Percentiles rank a stretch among this genome's conserved stretches.
phyloP scores from a whole-genome alignment of 768 basidiomycete species.

The Tylopilus felleus region DNA sequence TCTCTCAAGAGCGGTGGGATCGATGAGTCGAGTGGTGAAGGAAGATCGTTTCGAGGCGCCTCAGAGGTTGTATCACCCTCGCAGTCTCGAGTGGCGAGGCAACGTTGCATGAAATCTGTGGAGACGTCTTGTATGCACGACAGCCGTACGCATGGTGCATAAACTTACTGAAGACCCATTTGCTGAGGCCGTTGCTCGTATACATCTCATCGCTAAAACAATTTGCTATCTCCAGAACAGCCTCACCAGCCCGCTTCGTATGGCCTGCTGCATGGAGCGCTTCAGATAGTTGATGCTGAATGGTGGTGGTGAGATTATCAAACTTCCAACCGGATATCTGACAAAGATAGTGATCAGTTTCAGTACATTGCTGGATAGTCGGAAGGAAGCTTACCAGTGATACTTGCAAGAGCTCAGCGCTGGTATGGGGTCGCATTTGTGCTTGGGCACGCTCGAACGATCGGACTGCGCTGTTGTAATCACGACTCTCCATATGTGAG shows the following conservation, averaged over 20 bases:
- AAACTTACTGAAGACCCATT: not conserved
- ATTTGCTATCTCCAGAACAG: not conserved
- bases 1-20: no score
- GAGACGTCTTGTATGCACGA: not conserved
- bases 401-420: not conserved
- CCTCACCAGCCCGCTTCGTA: not conserved
- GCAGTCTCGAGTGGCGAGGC: not conserved
- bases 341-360: not conserved
- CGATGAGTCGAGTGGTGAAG: no score
- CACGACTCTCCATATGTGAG: no score
- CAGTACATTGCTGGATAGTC: not conserved
- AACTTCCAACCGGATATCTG: not conserved
- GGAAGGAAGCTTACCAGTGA: not conserved
- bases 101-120: not conserved
- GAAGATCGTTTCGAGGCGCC: no score
- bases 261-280: not conserved
- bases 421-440: not conserved
- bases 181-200: not conserved
- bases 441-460: no score
- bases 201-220: not conserved
- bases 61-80: not conserved
- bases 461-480: no score
- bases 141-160: not conserved
- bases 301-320: not conserved
- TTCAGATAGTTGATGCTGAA: not conserved